These are phyloP conservation scores for Phytophthora hybrid DNA, from an alignment of 352 stramenopile species.

Conservation along the genomic window DNA sequence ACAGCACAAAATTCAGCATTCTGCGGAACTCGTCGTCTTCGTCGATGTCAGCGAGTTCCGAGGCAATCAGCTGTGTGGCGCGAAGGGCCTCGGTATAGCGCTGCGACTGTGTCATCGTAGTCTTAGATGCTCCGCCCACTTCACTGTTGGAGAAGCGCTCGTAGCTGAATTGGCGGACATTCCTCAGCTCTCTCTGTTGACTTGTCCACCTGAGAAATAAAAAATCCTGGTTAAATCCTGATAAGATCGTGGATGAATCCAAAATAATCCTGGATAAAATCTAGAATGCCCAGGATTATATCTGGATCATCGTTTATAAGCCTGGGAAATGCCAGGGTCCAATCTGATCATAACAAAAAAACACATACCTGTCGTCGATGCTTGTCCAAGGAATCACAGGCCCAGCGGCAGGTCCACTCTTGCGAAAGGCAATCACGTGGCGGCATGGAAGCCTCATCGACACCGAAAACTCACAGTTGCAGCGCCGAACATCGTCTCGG, in stretches of 20 bases:
- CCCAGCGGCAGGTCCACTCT: too few species aligned
- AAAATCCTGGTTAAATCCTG: slow-evolving; percentile 4
- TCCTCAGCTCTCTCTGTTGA: neutral
- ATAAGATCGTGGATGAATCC: slow-evolving; percentile 21
- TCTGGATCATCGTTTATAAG: too few species aligned
- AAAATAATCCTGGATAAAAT: neutral
- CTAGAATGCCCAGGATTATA: too few species aligned
- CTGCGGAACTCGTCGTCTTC: neutral
- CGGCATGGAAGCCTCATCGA: too few species aligned
- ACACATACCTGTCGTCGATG: too few species aligned
- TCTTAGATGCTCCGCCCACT: too few species aligned
- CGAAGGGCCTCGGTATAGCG: slow-evolving; percentile 6
- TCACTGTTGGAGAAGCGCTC: neutral
- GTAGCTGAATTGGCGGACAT: neutral
- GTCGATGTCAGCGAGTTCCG: slow-evolving; percentile 15
- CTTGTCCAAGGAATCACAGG: too few species aligned
- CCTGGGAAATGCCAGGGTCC: too few species aligned
- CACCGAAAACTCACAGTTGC: too few species aligned
- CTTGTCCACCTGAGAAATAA: neutral
- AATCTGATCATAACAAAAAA: too few species aligned
- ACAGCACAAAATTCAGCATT: slow-evolving; percentile 2
- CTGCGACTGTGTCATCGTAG: neutral
- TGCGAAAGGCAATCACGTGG: too few species aligned
- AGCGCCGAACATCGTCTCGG: too few species aligned
- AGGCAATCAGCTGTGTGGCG: neutral